Conservation (phyloP, 2,329 filamentous ascomycete species). For the Fusarium denticulatum region DNA sequence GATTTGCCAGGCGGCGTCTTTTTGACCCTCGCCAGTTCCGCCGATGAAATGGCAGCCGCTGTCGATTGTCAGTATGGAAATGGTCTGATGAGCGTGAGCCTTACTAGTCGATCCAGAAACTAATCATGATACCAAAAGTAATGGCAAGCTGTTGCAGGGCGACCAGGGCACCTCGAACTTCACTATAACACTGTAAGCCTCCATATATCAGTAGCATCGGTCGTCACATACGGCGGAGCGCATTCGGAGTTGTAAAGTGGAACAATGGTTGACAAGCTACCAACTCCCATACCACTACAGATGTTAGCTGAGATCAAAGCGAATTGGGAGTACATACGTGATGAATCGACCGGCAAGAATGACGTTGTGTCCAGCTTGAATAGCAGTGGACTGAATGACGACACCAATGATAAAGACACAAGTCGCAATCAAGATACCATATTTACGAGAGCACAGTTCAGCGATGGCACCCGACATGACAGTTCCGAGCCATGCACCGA, state of each 20-base stretch:
- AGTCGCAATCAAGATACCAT: constrained; percentile 72
- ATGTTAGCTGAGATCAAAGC: background rate
- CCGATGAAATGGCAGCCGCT: constrained; percentile 73
- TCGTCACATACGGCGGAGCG: constrained; percentile 50
- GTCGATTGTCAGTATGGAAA: fast-evolving
- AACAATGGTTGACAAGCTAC: constrained; percentile 73
- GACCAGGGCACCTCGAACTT: constrained; percentile 55
- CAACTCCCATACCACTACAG: constrained; percentile 70
- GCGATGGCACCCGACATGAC: constrained; percentile 77
- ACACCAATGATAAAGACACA: constrained; percentile 76
- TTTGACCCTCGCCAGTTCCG: constrained; percentile 61
- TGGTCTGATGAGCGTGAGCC: background rate
- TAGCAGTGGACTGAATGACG: constrained; percentile 72
- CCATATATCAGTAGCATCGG: fast-evolving
- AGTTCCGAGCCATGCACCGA: constrained; percentile 81
- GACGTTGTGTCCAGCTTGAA: constrained; percentile 62
- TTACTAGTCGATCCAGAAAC: constrained; percentile 70
- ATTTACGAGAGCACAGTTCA: constrained; percentile 74
- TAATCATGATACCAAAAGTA: constrained; percentile 71
- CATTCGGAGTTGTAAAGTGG: constrained; percentile 63
- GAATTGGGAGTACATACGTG: constrained; percentile 53
- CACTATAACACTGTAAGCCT: constrained; percentile 27
- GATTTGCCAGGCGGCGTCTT: constrained; percentile 76
- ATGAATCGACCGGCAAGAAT: constrained; percentile 79
- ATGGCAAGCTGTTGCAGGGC: constrained; percentile 64